Evolutionary conservation across 805 yeast genomes (phyloP).

Genomic region (Starmerella sp.): DNA sequence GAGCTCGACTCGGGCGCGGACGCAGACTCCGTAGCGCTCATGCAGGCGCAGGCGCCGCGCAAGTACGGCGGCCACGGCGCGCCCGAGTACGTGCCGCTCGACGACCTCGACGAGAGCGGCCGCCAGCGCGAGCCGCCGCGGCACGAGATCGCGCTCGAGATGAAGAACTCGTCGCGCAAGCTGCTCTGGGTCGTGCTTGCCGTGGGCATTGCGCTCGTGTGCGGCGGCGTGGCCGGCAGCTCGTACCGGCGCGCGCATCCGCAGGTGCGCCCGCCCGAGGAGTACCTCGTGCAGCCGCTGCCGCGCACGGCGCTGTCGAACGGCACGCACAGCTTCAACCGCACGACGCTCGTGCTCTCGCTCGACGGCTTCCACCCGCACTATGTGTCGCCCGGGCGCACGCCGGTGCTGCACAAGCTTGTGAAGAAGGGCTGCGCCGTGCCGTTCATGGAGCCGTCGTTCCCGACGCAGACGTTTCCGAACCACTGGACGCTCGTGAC

Average conservation of each 20-base stretch:
- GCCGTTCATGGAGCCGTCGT: conserved; percentile 78
- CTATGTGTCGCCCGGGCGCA: conserved; percentile 49
- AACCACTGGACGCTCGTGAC: conserved; percentile 89
- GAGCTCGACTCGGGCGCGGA: conserved; percentile 13
- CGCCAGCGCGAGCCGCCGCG: not conserved
- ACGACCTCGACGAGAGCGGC: conserved; percentile 21
- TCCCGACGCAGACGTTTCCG: conserved; percentile 83
- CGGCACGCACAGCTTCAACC: conserved; percentile 57
- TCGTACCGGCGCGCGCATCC: not conserved
- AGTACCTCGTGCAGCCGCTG: conserved; percentile 8
- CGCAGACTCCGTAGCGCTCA: conserved; percentile 21
- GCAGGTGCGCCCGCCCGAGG: not conserved
- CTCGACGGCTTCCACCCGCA: conserved; percentile 90
- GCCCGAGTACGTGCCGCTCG: conserved; percentile 19
- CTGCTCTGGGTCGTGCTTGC: conserved; percentile 6
- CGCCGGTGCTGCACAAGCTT: conserved; percentile 61
- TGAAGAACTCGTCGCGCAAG: conserved; percentile 2
- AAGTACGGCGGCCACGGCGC: conserved; percentile 11
- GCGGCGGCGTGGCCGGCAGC: conserved; percentile 4
- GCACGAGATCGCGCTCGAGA: not conserved
- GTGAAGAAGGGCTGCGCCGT: conserved; percentile 44
- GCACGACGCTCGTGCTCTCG: conserved; percentile 73
- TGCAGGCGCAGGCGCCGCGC: conserved; percentile 18
- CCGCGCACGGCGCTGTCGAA: conserved; percentile 30
- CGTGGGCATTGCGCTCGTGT: conserved; percentile 9